Percentiles rank a stretch among this genome's conserved stretches.
Conservation (phyloP, 1,284 basidiomycete genomes). For the Pyrrhoderma lamaoense region DNA sequence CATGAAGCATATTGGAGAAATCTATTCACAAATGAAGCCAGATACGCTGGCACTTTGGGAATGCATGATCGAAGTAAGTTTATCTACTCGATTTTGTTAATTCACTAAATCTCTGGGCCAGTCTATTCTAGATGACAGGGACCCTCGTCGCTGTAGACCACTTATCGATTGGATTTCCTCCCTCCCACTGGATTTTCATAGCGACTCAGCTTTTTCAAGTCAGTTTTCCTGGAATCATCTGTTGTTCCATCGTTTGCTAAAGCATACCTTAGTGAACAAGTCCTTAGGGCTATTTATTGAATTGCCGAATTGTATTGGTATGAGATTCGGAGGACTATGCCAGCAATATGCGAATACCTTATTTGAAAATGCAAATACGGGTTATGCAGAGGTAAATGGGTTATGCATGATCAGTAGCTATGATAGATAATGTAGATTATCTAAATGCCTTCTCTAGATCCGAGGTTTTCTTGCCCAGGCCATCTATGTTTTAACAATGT, state of each 20-base stretch:
- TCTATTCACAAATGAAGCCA: slow-evolving; percentile 68
- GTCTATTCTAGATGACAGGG: slow-evolving; percentile 65
- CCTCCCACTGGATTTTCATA: slow-evolving; percentile 74
- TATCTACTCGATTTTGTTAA: slow-evolving; percentile 1
- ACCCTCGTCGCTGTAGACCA: slow-evolving; percentile 77
- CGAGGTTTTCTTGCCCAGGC: slow-evolving; percentile 65
- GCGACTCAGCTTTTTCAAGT: slow-evolving; percentile 73
- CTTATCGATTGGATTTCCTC: slow-evolving; percentile 77
- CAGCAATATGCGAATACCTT: slow-evolving; percentile 65
- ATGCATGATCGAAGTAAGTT: slow-evolving; percentile 48
- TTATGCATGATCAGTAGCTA: not conserved
- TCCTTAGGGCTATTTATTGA: slow-evolving; percentile 52
- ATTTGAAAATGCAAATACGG: slow-evolving; percentile 71
- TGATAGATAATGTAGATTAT: not conserved
- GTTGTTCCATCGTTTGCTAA: not conserved
- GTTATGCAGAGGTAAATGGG: slow-evolving; percentile 70
- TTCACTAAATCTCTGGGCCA: slow-evolving; percentile 32
- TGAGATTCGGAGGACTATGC: slow-evolving; percentile 59
- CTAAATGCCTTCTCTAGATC: slow-evolving; percentile 39
- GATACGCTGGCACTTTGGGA: slow-evolving; percentile 79
- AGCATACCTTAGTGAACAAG: slow-evolving; percentile 51
- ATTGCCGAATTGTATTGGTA: slow-evolving; percentile 50
- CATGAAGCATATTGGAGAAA: slow-evolving; percentile 54
- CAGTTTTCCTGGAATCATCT: slow-evolving; percentile 25
- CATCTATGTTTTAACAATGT: slow-evolving; percentile 54